Base-by-base conservation (phyloP, 495 filamentous ascomycete genomes). In the Penicillium subrubescens region DNA sequence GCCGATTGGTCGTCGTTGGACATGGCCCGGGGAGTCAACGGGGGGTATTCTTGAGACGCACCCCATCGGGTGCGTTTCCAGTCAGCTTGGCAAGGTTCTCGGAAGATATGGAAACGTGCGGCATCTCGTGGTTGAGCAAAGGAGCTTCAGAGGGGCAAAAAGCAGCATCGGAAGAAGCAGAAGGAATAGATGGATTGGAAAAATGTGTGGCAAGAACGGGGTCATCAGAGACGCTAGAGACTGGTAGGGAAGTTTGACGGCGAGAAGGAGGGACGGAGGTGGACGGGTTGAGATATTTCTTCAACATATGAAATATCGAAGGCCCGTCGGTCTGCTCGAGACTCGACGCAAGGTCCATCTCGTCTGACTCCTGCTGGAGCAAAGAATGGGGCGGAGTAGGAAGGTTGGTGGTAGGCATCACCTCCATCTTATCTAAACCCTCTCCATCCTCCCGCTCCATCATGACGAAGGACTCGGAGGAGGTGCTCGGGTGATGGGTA, bases 21-120 rank as follows among this genome's bases (percentile, higher is more conserved):
- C 74, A 92, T 86, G 52, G 93, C 88, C 74, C 93, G 88, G 59
- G 92, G 94, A 34, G 93, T 95, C 61, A 92, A 91, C 41, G 92
- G 88, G 92, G 90, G 64, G 91, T 94, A 81, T 90, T 96, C 93
- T 97, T 96, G 82, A 85, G 75, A 77, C 75, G 79, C 73, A 81
- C 77, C 76, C 75, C 80, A 79, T 81, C 77, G 69, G 81, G 76
- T 80, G 84, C 83, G 84, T 86, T 86, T 82, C 87, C 80, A 86
- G 93, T 97, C 90, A 96, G 93, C 92, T 89, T 93, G 82, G 86
- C 89, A 73, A 90, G 83, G 75, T 89, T 87, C 79, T 89, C 86
- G 79, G 85, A 83, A 77, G 84, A 83, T 72, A 81, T 77, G 67
- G 81, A 82, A 64, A 77, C 73, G 76, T 73, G 76, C 70, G 68